These are phyloP conservation scores for Kodamaea fungicola DNA, from an alignment of 1,139 yeast species.

Conservation along the genomic window DNA sequence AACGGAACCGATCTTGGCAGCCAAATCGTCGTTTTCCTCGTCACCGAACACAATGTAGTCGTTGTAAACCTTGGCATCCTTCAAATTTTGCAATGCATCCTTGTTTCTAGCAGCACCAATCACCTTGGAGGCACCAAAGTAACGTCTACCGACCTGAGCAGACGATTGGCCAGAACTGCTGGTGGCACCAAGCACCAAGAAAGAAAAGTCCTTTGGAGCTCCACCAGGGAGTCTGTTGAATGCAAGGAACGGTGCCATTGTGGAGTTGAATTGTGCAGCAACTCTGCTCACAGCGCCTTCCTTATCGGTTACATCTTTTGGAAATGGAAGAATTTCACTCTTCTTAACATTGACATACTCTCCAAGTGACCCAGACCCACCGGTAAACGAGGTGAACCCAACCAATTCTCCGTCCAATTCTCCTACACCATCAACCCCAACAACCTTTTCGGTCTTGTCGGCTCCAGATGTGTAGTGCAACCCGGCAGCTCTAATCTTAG, in stretches of 20 bases:
- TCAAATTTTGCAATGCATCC: constrained; percentile 8
- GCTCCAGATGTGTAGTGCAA: constrained; percentile 11
- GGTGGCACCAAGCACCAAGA: constrained; percentile 17
- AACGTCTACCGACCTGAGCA: constrained; percentile 13
- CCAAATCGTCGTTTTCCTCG: constrained; percentile 4
- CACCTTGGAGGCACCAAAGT: constrained; percentile 13
- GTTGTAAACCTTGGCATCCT: constrained; percentile 10
- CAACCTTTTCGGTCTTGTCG: constrained; percentile 4
- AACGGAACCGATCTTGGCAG: constrained; percentile 6
- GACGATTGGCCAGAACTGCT: constrained; percentile 18
- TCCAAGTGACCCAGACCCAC: constrained; percentile 11
- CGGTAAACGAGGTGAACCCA: constrained; percentile 10
- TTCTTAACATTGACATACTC: constrained; percentile 10
- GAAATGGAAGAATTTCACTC: constrained; percentile 8
- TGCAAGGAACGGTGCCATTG: constrained; percentile 11
- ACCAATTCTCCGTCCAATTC: constrained; percentile 11
- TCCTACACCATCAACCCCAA: constrained; percentile 17
- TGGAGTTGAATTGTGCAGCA: constrained; percentile 13
- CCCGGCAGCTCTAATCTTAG: constrained; percentile 16
- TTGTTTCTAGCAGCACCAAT: constrained; percentile 13
- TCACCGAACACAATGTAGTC: constrained; percentile 8
- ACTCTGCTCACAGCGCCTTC: constrained; percentile 10
- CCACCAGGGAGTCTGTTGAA: constrained; percentile 10
- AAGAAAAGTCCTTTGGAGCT: constrained; percentile 8
- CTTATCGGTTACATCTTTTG: constrained; percentile 5